Conservation (phyloP, 371 early-diverging fungal genomes). For the Nosema muscidifuracis region DNA sequence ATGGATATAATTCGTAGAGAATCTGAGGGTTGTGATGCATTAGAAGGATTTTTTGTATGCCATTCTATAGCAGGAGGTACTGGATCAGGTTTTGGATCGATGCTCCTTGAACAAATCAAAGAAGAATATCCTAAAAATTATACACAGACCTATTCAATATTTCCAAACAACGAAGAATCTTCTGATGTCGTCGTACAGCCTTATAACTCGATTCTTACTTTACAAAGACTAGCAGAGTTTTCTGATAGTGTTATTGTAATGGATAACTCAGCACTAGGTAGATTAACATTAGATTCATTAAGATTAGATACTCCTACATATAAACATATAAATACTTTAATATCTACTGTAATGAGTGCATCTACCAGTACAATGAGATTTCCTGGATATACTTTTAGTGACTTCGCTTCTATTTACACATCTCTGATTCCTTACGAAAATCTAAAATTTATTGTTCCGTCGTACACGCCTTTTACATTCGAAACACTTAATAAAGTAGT, state of each 20-base stretch:
- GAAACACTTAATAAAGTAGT: constrained; percentile 29
- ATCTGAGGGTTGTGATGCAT: constrained; percentile 78
- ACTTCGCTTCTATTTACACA: constrained; percentile 81
- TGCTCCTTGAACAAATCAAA: constrained; percentile 73
- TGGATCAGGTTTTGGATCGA: constrained; percentile 85
- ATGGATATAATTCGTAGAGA: constrained; percentile 85
- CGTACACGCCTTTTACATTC: constrained; percentile 83
- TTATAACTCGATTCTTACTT: constrained; percentile 88
- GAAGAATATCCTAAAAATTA: constrained; percentile 89
- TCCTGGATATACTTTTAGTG: constrained; percentile 97
- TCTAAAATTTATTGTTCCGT: constrained; percentile 86
- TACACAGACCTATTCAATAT: constrained; percentile 93
- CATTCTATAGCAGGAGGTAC: constrained; percentile 92
- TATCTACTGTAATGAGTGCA: constrained; percentile 85
- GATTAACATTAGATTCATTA: constrained; percentile 81
- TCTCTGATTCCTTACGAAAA: constrained; percentile 84
- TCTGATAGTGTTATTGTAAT: constrained; percentile 75
- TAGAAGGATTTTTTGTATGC: constrained; percentile 77
- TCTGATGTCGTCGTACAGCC: constrained; percentile 98
- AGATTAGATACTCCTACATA: constrained; percentile 84
- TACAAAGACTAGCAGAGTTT: constrained; percentile 78
- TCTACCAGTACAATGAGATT: constrained; percentile 92
- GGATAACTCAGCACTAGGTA: constrained; percentile 66
- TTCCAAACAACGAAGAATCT: constrained; percentile 89
- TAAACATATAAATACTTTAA: constrained; percentile 88